Evolutionary conservation across 2,329 filamentous ascomycete genomes (phyloP), one percentile per base, ranked within the genome.

Genomic region (Sphaerulina vaccinii): DNA sequence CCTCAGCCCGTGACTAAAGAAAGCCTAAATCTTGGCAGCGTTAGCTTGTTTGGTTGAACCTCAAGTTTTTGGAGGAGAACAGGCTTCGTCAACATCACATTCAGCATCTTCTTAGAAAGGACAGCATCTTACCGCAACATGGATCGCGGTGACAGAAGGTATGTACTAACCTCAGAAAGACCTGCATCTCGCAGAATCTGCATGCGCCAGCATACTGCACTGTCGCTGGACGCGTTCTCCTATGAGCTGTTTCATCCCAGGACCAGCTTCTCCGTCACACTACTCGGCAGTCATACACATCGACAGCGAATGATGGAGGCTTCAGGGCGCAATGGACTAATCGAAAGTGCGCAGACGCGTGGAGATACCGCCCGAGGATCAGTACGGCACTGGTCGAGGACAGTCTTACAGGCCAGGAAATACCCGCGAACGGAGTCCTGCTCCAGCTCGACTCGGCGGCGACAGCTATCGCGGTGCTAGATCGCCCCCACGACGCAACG

Each of bases 401-500:
- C 66, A 71, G 47, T 68, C 66, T n/a, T 71, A 71, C 53, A 66
- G 69, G n/a, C 69, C 69, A 36, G 62, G 63, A 38, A 65, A 62
- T 35, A 60, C 55, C 24, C 63, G 65, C 46, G 64, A 65, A 49
- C 66, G 63, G 39, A 60, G 62, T 8, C 66, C 66, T 21, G n/a
- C n/a, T n/a, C 59, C 63, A 21, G 57, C 59, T 36, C 59, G 60
- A 35, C 46, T 55, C 9, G 46, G 59, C 36, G 49, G 39, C 37
- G 68, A 69, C 49, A 62, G 54, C 58, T 70, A 75, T 60, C 71
- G n/a, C 9, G 10, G 75, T 66, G 73, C 65, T 48, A 71, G 75
- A 57, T 80, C 79, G 23, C 80, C 79, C 35, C 71, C 74, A 16
- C 69, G 73, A 7, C 69, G 75, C 42, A 65, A 54, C 33, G 72